phyloP scores from a whole-genome alignment of 305 asterid genomes.

The Andrographis paniculata region DNA sequence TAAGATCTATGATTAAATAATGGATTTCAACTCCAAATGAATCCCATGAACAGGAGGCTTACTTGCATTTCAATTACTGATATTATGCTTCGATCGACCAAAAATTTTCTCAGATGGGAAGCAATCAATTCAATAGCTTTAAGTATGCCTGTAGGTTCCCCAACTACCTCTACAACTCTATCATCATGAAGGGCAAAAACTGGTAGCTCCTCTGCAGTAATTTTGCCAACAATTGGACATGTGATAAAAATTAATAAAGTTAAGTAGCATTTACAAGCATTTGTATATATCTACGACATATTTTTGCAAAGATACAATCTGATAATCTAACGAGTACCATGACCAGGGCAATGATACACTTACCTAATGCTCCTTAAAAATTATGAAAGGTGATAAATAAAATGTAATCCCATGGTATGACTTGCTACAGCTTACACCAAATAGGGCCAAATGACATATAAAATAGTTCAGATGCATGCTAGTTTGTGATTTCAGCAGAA shows the following conservation, averaged over 20 bases:
- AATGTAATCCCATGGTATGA: too few species aligned
- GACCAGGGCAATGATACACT: too few species aligned
- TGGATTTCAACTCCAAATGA: not conserved
- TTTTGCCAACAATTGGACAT: slow-evolving; percentile 12
- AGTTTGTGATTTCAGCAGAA: too few species aligned
- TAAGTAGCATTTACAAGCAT: slow-evolving; percentile 5
- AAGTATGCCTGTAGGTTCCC: slow-evolving; percentile 76
- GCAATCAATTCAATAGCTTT: slow-evolving; percentile 85
- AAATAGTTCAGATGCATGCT: too few species aligned
- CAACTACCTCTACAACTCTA: slow-evolving; percentile 87
- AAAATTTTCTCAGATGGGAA: slow-evolving; percentile 78
- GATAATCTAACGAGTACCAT: too few species aligned
- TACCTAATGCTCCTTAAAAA: too few species aligned
- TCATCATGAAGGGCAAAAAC: slow-evolving; percentile 88
- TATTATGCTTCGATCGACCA: slow-evolving; percentile 89
- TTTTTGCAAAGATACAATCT: slow-evolving; percentile 1
- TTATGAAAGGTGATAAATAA: too few species aligned
- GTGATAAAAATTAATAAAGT: slow-evolving; percentile 11
- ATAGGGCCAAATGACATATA: too few species aligned
- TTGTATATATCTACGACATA: not conserved
- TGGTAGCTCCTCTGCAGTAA: slow-evolving; percentile 80
- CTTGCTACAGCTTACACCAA: too few species aligned
- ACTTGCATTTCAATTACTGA: slow-evolving; percentile 78
- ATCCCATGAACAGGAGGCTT: slow-evolving; percentile 27
- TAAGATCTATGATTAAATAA: not conserved